Conservation (phyloP, 768 basidiomycete genomes). For the Boletus coccyginus region DNA sequence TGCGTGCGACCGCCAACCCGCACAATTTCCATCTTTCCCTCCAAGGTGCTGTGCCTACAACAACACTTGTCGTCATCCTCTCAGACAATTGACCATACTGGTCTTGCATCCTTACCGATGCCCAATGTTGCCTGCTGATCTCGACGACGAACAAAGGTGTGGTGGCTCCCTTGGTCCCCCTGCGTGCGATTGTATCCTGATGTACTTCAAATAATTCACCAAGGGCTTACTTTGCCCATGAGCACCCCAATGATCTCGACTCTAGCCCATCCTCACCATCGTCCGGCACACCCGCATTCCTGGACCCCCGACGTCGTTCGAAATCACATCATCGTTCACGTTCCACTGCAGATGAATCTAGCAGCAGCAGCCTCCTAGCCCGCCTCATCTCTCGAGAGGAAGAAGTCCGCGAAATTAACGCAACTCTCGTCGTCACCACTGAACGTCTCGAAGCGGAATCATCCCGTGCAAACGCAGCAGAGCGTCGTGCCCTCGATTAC, state of each 20-base stretch:
- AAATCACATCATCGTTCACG: conserved; percentile 30
- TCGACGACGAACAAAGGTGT: conserved; percentile 30
- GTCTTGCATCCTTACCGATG: conserved; percentile 14
- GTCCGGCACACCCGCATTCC: conserved; percentile 16
- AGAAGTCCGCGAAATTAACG: conserved; percentile 32
- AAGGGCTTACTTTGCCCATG: conserved; percentile 26
- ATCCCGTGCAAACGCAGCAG: conserved; percentile 42
- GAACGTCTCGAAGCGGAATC: conserved; percentile 42
- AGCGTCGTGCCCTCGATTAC: conserved; percentile 46
- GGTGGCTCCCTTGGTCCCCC: background rate
- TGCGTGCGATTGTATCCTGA: background rate
- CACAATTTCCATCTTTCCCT: conserved; percentile 1
- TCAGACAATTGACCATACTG: background rate
- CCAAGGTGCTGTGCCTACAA: conserved; percentile 3
- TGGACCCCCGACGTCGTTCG: conserved; percentile 19
- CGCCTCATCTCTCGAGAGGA: conserved; percentile 30
- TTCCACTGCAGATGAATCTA: conserved; percentile 27
- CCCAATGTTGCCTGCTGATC: conserved; percentile 28
- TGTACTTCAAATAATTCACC: background rate
- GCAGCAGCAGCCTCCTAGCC: conserved; percentile 30
- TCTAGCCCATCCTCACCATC: conserved; percentile 28
- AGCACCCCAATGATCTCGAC: conserved; percentile 31
- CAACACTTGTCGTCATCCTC: background rate
- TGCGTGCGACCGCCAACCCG: background rate
- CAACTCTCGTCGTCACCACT: conserved; percentile 21